Percentiles rank a stretch among this genome's conserved stretches.
These are phyloP conservation scores for Hippophae gyantsensis DNA, from an alignment of 306 rosid genomes.

Conservation along the genomic window DNA sequence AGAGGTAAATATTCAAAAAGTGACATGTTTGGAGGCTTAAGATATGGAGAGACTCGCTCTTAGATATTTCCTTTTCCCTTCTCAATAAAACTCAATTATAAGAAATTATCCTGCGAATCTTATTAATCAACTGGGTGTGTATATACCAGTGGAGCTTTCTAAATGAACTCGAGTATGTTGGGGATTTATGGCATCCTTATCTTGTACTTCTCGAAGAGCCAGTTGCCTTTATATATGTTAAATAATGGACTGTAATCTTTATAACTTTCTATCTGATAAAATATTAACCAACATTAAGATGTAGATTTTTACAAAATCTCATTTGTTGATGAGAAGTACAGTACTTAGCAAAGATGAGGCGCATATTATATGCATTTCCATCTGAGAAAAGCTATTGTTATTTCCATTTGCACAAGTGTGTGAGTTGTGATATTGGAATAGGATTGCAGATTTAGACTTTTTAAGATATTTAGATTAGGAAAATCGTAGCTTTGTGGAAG, in stretches of 20 bases:
- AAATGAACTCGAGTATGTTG: slow-evolving; percentile 2
- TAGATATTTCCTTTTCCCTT: background rate
- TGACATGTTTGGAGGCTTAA: too few species aligned
- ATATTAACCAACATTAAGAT: background rate
- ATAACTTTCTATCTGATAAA: slow-evolving; percentile 1
- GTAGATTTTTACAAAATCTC: background rate
- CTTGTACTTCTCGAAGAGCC: slow-evolving; percentile 3
- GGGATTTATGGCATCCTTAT: slow-evolving; percentile 10
- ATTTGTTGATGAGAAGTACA: background rate
- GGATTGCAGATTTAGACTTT: slow-evolving; percentile 17
- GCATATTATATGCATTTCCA: slow-evolving; percentile 2
- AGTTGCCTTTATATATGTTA: background rate
- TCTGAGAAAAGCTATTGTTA: slow-evolving; percentile 2
- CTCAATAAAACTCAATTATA: background rate
- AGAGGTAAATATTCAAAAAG: too few species aligned
- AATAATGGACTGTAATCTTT: background rate
- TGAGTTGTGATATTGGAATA: slow-evolving; percentile 8
- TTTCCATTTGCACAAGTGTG: slow-evolving; percentile 13
- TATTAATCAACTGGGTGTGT: slow-evolving; percentile 18
- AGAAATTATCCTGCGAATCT: slow-evolving; percentile 1
- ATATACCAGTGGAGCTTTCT: slow-evolving; percentile 14
- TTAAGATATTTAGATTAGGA: slow-evolving; percentile 5
- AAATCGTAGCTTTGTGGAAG: slow-evolving; percentile 18
- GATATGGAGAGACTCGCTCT: background rate
- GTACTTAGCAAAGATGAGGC: background rate